Conservation (phyloP, 129 eudicot species). For the Apium graveolens region DNA sequence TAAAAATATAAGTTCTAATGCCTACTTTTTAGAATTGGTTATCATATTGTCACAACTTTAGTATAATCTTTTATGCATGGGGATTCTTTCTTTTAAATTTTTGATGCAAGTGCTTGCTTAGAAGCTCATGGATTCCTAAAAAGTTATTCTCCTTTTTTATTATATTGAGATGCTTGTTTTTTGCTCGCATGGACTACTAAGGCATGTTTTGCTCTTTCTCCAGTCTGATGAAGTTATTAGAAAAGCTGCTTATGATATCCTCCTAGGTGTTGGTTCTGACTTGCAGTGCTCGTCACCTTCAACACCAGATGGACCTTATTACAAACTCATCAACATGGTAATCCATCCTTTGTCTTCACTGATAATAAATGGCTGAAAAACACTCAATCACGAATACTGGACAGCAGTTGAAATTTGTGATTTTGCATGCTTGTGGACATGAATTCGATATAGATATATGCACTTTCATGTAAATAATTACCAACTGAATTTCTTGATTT, state of each 20-base stretch:
- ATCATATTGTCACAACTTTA: not conserved
- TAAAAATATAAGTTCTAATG: not conserved
- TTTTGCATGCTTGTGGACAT: not conserved
- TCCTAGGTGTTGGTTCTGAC: slow-evolving; percentile 52
- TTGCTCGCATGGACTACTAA: slow-evolving; percentile 2
- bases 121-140: not conserved
- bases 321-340: slow-evolving; percentile 77
- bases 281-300: slow-evolving; percentile 50
- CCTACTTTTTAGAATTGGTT: not conserved
- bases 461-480: not conserved
- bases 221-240: slow-evolving; percentile 81
- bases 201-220: slow-evolving; percentile 6
- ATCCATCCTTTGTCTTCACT: slow-evolving; percentile 5
- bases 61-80: not conserved
- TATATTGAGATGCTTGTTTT: not conserved
- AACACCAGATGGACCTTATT: slow-evolving; percentile 42
- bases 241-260: slow-evolving; percentile 76
- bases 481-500: not conserved
- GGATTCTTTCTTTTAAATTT: not conserved
- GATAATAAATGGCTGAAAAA: not conserved
- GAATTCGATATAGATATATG: not conserved
- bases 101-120: not conserved
- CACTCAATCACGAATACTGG: not conserved
- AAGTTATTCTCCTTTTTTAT: not conserved
- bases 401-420: not conserved